These are phyloP conservation scores for Trypanosomatidae sp. DNA, from an alignment of 208 protist species.

Conservation along the genomic window DNA sequence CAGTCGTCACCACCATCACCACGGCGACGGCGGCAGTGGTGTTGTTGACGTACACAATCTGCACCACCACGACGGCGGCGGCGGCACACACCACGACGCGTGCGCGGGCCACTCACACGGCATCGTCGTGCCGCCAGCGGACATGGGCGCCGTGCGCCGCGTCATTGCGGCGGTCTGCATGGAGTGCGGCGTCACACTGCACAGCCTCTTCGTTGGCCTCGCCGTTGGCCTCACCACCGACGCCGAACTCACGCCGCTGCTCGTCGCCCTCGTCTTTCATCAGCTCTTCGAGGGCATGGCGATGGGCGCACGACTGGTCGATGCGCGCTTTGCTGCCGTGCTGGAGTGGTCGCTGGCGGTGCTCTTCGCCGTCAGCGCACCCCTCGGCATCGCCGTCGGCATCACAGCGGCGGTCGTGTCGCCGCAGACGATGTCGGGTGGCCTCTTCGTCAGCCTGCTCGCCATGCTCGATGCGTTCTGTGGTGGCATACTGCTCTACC, in stretches of 20 bases:
- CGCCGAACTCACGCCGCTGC: slow-evolving; percentile 21
- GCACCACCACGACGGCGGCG: background rate
- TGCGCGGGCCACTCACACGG: slow-evolving; percentile 18
- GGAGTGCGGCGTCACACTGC: slow-evolving; percentile 47
- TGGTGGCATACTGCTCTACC: slow-evolving; percentile 56
- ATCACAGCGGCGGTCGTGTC: slow-evolving; percentile 13
- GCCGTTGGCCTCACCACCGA: slow-evolving; percentile 32
- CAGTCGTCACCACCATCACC: background rate
- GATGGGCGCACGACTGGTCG: slow-evolving; percentile 41
- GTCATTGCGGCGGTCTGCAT: slow-evolving; percentile 38
- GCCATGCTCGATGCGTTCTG: slow-evolving; percentile 40
- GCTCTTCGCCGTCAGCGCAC: slow-evolving; percentile 33
- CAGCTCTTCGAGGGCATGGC: slow-evolving; percentile 66
- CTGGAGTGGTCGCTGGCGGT: slow-evolving; percentile 22
- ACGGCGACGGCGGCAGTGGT: background rate
- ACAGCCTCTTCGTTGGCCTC: slow-evolving; percentile 62
- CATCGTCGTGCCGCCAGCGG: background rate
- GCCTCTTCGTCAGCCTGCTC: slow-evolving; percentile 14
- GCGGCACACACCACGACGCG: slow-evolving; percentile 1
- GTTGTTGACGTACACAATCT: slow-evolving; percentile 1
- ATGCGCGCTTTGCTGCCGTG: slow-evolving; percentile 18
- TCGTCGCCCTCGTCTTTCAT: slow-evolving; percentile 49
- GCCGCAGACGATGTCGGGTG: slow-evolving; percentile 14
- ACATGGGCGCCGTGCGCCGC: slow-evolving; percentile 9
- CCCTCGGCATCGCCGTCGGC: slow-evolving; percentile 15